These are phyloP conservation scores for Primulina tabacum DNA, from an alignment of 257 asterid species.

Conservation along the genomic window DNA sequence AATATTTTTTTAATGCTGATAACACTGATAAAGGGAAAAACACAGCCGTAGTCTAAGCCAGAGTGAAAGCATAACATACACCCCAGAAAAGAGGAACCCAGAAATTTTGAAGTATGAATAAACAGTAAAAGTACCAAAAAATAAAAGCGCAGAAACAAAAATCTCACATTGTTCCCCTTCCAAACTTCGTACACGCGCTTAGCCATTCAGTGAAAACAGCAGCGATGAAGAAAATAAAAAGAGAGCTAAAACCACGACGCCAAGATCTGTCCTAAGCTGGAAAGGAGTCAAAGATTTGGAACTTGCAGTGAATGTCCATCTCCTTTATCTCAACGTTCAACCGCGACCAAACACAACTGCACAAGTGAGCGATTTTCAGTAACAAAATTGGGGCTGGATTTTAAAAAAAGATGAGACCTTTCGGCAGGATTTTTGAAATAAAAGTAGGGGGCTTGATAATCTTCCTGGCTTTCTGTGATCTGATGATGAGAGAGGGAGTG, in stretches of 20 bases:
- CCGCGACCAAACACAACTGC: not conserved
- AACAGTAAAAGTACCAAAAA: conserved; percentile 12
- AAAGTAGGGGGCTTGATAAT: conserved; percentile 27
- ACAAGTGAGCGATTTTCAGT: conserved; percentile 24
- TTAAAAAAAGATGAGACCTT: conserved; percentile 37
- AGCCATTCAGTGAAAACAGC: conserved; percentile 56
- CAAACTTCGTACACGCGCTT: conserved; percentile 87
- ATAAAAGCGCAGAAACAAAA: conserved; percentile 13
- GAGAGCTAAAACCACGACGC: conserved; percentile 26
- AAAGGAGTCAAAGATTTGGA: conserved; percentile 53
- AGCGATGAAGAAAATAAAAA: conserved; percentile 18
- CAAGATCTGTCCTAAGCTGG: conserved; percentile 40
- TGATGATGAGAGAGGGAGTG: conserved; percentile 40
- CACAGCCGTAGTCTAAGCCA: conserved; percentile 24
- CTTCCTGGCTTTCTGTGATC: conserved; percentile 44
- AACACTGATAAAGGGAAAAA: conserved; percentile 21
- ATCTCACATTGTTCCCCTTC: conserved; percentile 97
- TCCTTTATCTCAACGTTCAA: conserved; percentile 16
- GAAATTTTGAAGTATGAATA: conserved; percentile 15
- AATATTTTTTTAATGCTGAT: conserved; percentile 1
- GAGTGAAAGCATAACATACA: conserved; percentile 15
- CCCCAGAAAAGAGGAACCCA: conserved; percentile 28
- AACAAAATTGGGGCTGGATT: conserved; percentile 32
- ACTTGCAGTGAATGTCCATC: conserved; percentile 50
- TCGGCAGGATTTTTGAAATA: conserved; percentile 34